These are phyloP conservation scores for Globisporangium middletonii DNA, from an alignment of 352 stramenopile genomes.

Conservation along the genomic window DNA sequence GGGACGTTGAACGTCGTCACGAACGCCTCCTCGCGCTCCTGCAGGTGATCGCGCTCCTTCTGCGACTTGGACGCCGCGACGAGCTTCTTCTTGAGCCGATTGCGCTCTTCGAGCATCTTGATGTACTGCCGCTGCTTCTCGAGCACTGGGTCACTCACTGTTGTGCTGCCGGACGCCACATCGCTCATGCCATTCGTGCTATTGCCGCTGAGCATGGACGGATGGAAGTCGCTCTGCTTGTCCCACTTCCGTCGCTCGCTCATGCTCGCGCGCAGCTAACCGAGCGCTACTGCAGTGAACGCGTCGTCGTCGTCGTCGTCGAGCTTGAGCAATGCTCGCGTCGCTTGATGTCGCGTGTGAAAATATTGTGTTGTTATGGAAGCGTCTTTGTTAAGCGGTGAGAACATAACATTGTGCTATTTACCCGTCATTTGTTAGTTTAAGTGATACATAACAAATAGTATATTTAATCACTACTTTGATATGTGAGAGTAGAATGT, in stretches of 20 bases:
- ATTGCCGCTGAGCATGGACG: neutral
- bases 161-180: neutral
- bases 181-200: neutral
- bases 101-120: slow-evolving; percentile 79
- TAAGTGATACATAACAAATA: too few species aligned
- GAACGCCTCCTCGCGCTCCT: slow-evolving; percentile 69
- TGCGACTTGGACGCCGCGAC: slow-evolving; percentile 46
- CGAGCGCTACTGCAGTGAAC: neutral
- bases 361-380: too few species aligned
- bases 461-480: too few species aligned
- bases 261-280: slow-evolving; percentile 12
- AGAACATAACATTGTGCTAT: too few species aligned
- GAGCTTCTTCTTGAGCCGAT: slow-evolving; percentile 77
- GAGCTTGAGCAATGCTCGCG: too few species aligned
- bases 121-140: slow-evolving; percentile 82
- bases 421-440: too few species aligned
- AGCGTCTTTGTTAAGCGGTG: too few species aligned
- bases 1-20: slow-evolving; percentile 77
- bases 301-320: neutral
- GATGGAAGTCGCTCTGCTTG: slow-evolving; percentile 30
- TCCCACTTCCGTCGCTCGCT: slow-evolving; percentile 42
- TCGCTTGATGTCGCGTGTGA: too few species aligned
- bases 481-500: too few species aligned
- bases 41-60: slow-evolving; percentile 40
- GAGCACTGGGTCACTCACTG: slow-evolving; percentile 37